Percentiles rank a stretch among this genome's conserved stretches.
phyloP scores from a whole-genome alignment of 352 stramenopile genomes.

The Bremia lactucae region DNA sequence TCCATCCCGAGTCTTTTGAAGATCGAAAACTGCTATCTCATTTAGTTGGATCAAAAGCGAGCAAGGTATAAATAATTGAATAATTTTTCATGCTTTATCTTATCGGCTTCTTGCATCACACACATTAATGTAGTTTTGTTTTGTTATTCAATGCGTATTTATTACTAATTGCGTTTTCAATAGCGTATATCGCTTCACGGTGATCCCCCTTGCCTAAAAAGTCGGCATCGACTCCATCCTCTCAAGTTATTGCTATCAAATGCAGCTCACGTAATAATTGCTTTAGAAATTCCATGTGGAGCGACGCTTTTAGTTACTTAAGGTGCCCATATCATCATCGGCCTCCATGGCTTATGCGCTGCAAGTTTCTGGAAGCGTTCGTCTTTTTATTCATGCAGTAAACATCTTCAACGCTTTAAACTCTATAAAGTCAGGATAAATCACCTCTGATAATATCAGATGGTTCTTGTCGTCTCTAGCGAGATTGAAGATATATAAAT shows the following conservation, averaged over 20 bases:
- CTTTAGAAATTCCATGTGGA: conserved; percentile 47
- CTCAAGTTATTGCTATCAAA: conserved; percentile 41
- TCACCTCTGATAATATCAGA: too few species aligned
- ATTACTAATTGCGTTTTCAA: conserved; percentile 40
- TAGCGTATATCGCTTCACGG: too few species aligned
- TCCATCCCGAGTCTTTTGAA: conserved; percentile 65
- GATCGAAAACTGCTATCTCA: conserved; percentile 51
- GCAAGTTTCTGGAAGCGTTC: conserved; percentile 50
- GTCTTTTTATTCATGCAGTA: conserved; percentile 33
- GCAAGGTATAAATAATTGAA: too few species aligned
- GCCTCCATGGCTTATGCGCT: conserved; percentile 74
- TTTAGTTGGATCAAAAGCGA: conserved; percentile 15
- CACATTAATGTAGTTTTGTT: too few species aligned
- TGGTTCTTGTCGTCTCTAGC: conserved; percentile 31
- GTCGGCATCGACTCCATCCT: conserved; percentile 48
- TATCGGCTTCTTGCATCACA: too few species aligned
- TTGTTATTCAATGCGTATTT: conserved; percentile 60
- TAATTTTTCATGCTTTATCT: too few species aligned
- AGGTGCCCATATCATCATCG: conserved; percentile 64
- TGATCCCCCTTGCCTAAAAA: conserved; percentile 39
- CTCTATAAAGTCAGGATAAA: too few species aligned
- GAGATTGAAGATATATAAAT: too few species aligned
- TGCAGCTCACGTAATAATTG: too few species aligned
- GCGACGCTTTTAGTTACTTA: conserved; percentile 65
- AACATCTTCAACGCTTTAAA: neutral